phyloP scores from a whole-genome alignment of 805 yeast species.

The Nakazawaea wyomingensis region DNA sequence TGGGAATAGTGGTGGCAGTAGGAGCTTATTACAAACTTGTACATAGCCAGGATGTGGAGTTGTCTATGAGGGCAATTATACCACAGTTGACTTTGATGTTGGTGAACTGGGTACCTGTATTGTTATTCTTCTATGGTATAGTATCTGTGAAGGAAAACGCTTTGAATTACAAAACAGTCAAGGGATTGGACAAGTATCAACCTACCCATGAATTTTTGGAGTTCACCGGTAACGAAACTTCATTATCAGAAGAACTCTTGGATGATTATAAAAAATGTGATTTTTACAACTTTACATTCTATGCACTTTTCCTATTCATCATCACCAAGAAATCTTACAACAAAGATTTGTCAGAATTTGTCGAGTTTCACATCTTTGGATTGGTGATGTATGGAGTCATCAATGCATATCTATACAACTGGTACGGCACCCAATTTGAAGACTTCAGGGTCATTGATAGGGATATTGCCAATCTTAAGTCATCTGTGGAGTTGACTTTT shows the following conservation, averaged over 20 bases:
- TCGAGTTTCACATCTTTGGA: constrained; percentile 2
- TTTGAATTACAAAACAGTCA: constrained; percentile 5
- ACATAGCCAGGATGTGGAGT: too few relatives aligned
- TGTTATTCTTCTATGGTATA: constrained; percentile 4
- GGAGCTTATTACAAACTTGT: too few relatives aligned
- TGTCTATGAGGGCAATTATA: too few relatives aligned
- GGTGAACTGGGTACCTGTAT: constrained; percentile 7
- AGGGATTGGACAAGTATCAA: constrained; percentile 8
- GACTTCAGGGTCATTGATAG: constrained; percentile 6
- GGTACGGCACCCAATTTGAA: constrained; percentile 9
- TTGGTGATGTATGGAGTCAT: constrained; percentile 4
- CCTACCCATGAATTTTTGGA: constrained; percentile 10
- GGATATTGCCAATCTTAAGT: constrained; percentile 2
- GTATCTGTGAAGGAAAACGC: constrained; percentile 9
- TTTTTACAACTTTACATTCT: constrained; percentile 11
- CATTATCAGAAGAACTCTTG: constrained; percentile 1
- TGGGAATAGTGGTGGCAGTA: too few relatives aligned
- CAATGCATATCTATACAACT: constrained; percentile 6
- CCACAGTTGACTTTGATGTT: not conserved
- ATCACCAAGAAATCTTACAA: constrained; percentile 8
- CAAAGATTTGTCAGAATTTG: constrained; percentile 1
- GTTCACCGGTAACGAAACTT: constrained; percentile 6
- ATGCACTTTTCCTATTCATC: constrained; percentile 9
- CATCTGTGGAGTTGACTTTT: constrained; percentile 7
- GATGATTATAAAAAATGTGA: constrained; percentile 11